Evolutionary conservation across 2,329 filamentous ascomycete genomes (phyloP).

Genomic region (Paraconiothyrium sp.): DNA sequence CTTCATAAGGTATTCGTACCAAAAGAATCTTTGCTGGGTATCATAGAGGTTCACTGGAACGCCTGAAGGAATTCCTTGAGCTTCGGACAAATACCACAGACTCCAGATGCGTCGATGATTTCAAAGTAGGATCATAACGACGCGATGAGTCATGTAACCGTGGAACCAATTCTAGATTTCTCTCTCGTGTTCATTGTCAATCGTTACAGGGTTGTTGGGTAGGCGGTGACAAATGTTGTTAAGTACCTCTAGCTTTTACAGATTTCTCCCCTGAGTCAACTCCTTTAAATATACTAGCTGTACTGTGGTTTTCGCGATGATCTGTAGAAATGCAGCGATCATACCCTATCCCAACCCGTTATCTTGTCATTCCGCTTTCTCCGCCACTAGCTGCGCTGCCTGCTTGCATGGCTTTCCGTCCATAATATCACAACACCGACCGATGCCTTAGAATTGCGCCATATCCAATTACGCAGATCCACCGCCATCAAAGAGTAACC

Average conservation of each 20-base stretch:
- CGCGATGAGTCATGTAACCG: not conserved
- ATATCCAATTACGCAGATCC: too few relatives aligned
- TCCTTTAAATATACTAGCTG: not conserved
- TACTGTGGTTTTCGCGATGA: too few relatives aligned
- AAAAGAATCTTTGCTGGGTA: conserved; percentile 20
- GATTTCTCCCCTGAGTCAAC: not conserved
- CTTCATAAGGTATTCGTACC: conserved; percentile 24
- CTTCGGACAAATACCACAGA: not conserved
- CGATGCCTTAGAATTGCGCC: too few relatives aligned
- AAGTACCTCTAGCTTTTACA: conserved; percentile 3
- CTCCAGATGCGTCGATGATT: not conserved
- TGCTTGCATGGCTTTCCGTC: too few relatives aligned
- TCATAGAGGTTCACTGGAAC: conserved; percentile 25
- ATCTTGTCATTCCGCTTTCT: too few relatives aligned
- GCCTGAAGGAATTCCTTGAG: conserved; percentile 11
- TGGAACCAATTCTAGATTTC: not conserved
- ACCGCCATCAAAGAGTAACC: too few relatives aligned
- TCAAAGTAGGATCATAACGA: conserved; percentile 4
- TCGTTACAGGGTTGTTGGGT: not conserved
- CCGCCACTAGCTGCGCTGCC: too few relatives aligned
- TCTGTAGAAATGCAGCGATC: too few relatives aligned
- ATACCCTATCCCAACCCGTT: too few relatives aligned
- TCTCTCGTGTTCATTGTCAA: not conserved
- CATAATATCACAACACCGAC: too few relatives aligned
- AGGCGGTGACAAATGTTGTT: conserved; percentile 7